phyloP scores from a whole-genome alignment of 2,329 filamentous ascomycete species.

The Neofusicoccum cordaticola region DNA sequence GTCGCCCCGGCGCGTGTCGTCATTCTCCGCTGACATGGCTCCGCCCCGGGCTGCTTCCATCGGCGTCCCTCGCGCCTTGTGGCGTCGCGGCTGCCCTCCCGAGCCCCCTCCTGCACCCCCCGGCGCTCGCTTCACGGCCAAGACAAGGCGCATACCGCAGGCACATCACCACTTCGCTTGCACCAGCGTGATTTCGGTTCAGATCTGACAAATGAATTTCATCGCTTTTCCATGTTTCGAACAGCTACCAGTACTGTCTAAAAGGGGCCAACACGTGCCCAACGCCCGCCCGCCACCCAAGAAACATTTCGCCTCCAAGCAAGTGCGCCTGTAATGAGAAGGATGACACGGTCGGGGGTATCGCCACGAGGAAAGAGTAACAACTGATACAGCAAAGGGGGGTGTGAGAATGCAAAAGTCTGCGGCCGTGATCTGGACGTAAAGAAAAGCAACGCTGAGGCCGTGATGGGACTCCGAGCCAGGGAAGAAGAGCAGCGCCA shows the following conservation, averaged over 20 bases:
- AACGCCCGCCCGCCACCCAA: not conserved
- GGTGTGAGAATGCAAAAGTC: not conserved
- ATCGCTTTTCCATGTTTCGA: conserved; percentile 11
- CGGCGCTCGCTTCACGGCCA: not conserved
- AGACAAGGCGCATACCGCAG: not conserved
- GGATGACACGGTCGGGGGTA: conserved; percentile 12
- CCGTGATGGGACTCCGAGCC: not conserved
- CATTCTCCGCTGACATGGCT: not conserved
- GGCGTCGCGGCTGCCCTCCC: not conserved
- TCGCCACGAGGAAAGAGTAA: conserved; percentile 7
- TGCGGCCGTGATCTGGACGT: conserved; percentile 3
- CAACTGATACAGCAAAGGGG: not conserved
- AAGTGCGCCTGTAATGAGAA: conserved; percentile 3
- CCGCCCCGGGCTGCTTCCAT: not conserved
- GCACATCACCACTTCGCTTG: conserved; percentile 6
- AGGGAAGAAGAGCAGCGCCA: not conserved
- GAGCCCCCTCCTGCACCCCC: not conserved
- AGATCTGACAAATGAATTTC: conserved; percentile 7
- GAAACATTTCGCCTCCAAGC: not conserved
- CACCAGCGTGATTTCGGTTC: not conserved
- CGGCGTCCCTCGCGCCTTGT: not conserved
- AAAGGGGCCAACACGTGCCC: not conserved
- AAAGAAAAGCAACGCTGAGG: not conserved
- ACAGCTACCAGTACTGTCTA: conserved; percentile 9
- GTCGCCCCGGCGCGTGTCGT: not conserved